These are phyloP conservation scores for Chalciporus sphaerocephalus DNA, from an alignment of 768 basidiomycete genomes.

Conservation along the genomic window DNA sequence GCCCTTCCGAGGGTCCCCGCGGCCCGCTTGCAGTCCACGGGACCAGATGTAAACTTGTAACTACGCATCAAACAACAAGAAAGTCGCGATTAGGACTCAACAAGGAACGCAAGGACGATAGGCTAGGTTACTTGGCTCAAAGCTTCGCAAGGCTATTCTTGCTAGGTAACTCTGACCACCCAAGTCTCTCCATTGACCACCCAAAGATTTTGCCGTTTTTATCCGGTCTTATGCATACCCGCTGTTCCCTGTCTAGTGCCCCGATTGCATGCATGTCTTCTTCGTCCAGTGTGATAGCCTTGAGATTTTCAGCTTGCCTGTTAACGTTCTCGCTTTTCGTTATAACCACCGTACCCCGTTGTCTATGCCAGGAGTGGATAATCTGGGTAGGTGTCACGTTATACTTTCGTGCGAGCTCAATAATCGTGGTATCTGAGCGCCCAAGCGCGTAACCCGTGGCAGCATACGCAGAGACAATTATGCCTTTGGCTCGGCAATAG, in stretches of 20 bases:
- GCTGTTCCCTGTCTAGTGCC: conserved; percentile 31
- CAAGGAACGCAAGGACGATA: background rate
- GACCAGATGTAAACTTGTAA: background rate
- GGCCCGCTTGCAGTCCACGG: background rate
- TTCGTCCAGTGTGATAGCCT: conserved; percentile 31
- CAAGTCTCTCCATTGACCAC: conserved; percentile 44
- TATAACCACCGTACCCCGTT: conserved; percentile 49
- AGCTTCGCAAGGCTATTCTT: background rate
- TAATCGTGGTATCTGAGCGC: conserved; percentile 33
- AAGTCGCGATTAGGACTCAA: too few relatives aligned
- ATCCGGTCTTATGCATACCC: conserved; percentile 28
- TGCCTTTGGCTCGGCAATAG: conserved; percentile 41
- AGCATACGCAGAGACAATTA: conserved; percentile 45
- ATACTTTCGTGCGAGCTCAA: conserved; percentile 35
- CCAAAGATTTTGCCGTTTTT: conserved; percentile 36
- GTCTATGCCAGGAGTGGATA: conserved; percentile 54
- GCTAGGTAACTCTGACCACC: conserved; percentile 33
- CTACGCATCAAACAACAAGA: too few relatives aligned
- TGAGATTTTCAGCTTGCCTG: conserved; percentile 49
- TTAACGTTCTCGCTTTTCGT: conserved; percentile 52
- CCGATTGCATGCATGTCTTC: conserved; percentile 31
- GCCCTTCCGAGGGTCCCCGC: background rate
- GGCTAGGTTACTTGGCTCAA: background rate
- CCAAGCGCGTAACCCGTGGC: conserved; percentile 34
- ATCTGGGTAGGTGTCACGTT: conserved; percentile 48